phyloP scores from a whole-genome alignment of 176 grass and related monocot species.

The Juncus effusus region DNA sequence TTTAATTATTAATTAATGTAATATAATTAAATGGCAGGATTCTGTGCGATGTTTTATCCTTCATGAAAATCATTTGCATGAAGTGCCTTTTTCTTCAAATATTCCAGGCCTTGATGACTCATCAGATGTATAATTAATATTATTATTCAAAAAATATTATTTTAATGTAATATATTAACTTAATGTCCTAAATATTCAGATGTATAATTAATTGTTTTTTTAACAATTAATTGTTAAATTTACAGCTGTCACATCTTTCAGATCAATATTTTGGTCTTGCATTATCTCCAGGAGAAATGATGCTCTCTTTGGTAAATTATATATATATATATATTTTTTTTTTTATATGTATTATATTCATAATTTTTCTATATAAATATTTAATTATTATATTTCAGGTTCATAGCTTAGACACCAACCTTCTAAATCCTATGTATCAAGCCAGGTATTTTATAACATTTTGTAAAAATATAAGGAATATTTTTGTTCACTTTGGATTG shows the following conservation, averaged over 20 bases:
- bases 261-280: conserved; percentile 81
- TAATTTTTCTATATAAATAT: no score
- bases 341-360: background rate
- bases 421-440: conserved; percentile 94
- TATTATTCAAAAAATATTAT: background rate
- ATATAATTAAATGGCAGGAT: conserved; percentile 56
- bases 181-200: conserved; percentile 14
- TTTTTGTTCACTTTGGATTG: background rate
- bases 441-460: conserved; percentile 49
- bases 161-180: background rate
- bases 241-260: conserved; percentile 65
- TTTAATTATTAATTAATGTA: conserved; percentile 3
- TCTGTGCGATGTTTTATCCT: conserved; percentile 65
- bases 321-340: background rate
- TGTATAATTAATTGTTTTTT: conserved; percentile 23
- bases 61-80: conserved; percentile 41
- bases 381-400: conserved; percentile 38
- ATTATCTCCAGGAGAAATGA: conserved; percentile 67
- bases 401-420: conserved; percentile 54
- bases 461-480: background rate
- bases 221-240: conserved; percentile 35
- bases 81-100: conserved; percentile 48
- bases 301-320: conserved; percentile 71
- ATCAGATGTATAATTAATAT: conserved; percentile 42
- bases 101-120: conserved; percentile 44